These are phyloP conservation scores for Trametopsis cervina DNA, from an alignment of 768 basidiomycete species.

Conservation along the genomic window DNA sequence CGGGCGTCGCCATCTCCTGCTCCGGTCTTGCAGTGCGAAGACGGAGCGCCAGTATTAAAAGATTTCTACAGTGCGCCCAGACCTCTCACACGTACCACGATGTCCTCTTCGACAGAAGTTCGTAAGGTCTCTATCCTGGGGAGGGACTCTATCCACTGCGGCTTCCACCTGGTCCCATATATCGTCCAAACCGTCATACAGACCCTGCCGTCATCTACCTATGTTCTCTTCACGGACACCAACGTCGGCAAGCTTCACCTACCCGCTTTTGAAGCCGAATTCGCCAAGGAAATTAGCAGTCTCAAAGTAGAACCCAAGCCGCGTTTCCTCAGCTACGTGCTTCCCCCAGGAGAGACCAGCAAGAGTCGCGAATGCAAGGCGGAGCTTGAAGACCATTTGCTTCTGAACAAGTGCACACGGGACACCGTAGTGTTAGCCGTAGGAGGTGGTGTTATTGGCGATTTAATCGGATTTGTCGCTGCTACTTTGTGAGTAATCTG, in stretches of 20 bases:
- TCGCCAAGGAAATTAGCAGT: slow-evolving; percentile 36
- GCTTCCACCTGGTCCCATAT: slow-evolving; percentile 88
- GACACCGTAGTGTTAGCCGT: slow-evolving; percentile 91
- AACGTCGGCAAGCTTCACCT: slow-evolving; percentile 83
- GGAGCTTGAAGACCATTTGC: slow-evolving; percentile 86
- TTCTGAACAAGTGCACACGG: slow-evolving; percentile 82
- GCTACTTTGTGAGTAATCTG: slow-evolving; percentile 79
- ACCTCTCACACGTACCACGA: slow-evolving; percentile 4
- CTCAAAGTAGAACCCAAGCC: slow-evolving; percentile 29
- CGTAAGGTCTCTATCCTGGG: slow-evolving; percentile 80
- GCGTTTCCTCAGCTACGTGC: slow-evolving; percentile 70
- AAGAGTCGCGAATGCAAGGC: slow-evolving; percentile 92
- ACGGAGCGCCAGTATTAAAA: too few species aligned
- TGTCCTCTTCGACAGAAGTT: slow-evolving; percentile 41
- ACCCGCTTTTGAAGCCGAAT: slow-evolving; percentile 56
- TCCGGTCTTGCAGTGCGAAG: too few species aligned
- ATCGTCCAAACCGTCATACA: slow-evolving; percentile 68
- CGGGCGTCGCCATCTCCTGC: too few species aligned
- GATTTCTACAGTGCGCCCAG: too few species aligned
- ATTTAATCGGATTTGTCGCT: slow-evolving; percentile 93
- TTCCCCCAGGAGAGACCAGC: slow-evolving; percentile 88
- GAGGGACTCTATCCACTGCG: slow-evolving; percentile 85
- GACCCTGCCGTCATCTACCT: slow-evolving; percentile 72
- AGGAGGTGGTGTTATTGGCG: slow-evolving; percentile 96
- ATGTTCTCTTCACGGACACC: slow-evolving; percentile 90